phyloP scores from a whole-genome alignment of 768 basidiomycete genomes.

The Suillus fuscotomentosus region DNA sequence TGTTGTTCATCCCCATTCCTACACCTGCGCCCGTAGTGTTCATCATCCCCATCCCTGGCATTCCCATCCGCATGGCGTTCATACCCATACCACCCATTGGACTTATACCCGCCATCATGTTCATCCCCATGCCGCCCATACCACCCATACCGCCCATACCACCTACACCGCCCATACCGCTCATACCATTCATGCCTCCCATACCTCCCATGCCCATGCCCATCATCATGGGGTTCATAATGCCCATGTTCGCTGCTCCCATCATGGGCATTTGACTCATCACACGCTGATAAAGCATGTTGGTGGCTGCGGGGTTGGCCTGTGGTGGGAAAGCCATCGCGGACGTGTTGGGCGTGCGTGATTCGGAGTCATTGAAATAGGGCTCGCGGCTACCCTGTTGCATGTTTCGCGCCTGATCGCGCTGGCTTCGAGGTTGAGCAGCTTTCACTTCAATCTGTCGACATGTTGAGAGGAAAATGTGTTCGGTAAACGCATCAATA shows the following conservation, averaged over 20 bases:
- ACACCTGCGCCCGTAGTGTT: conserved; percentile 18
- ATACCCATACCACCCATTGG: conserved; percentile 20
- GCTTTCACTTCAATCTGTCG: conserved; percentile 78
- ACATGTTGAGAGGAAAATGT: background rate
- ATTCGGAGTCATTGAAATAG: conserved; percentile 35
- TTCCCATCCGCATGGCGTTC: conserved; percentile 23
- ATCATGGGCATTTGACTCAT: conserved; percentile 43
- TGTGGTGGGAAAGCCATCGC: conserved; percentile 35
- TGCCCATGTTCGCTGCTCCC: conserved; percentile 46
- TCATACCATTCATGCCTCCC: conserved; percentile 42
- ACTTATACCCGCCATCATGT: conserved; percentile 19
- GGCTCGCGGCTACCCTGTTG: conserved; percentile 23
- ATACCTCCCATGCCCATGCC: conserved; percentile 48
- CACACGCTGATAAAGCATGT: conserved; percentile 35
- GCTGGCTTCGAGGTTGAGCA: conserved; percentile 70
- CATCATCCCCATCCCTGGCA: conserved; percentile 38
- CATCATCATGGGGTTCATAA: conserved; percentile 50
- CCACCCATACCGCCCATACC: conserved; percentile 23
- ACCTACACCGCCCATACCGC: conserved; percentile 21
- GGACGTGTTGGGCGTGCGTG: conserved; percentile 32
- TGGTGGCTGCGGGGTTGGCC: conserved; percentile 32
- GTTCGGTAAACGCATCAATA: conserved; percentile 1
- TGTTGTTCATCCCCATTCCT: conserved; percentile 37
- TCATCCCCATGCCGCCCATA: conserved; percentile 32
- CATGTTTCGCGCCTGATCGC: conserved; percentile 47